Conservation (phyloP, 108 stramenopile species). For the Chaetoceros muelleri region DNA sequence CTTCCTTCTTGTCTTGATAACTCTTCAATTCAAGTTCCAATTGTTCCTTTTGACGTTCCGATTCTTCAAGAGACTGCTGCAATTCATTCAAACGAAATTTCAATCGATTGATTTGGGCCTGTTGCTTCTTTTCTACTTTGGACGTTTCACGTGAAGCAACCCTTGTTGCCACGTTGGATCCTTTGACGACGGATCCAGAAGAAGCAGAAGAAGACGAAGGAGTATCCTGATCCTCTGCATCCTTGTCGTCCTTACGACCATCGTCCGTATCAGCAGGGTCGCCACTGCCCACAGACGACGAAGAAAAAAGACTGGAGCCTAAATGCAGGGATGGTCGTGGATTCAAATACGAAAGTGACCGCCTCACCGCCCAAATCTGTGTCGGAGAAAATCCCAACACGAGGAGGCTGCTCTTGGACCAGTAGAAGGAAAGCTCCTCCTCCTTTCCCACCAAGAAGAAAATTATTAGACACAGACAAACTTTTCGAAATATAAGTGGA, state of each 20-base stretch:
- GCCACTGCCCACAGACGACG: neutral
- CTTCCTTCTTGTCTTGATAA: neutral
- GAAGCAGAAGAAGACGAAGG: neutral
- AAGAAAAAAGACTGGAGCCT: neutral
- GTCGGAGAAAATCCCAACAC: too few relatives aligned
- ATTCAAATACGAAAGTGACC: neutral
- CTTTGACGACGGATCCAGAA: neutral
- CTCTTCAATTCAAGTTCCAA: neutral
- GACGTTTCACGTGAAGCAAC: too few relatives aligned
- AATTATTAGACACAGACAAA: too few relatives aligned
- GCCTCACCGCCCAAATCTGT: neutral
- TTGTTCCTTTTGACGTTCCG: neutral
- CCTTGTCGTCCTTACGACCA: neutral
- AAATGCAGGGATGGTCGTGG: neutral
- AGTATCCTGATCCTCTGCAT: neutral
- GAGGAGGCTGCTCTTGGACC: too few relatives aligned
- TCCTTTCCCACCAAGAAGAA: too few relatives aligned
- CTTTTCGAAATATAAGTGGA: too few relatives aligned
- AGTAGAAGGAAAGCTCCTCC: too few relatives aligned
- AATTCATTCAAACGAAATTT: neutral
- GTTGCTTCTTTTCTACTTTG: neutral
- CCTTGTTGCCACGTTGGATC: neutral
- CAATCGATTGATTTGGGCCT: neutral
- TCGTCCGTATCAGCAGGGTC: neutral
- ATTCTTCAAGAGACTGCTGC: neutral